Percentiles rank a stretch among this genome's conserved stretches.
phyloP scores from a whole-genome alignment of 192 early-diverging fungal genomes.

The Geranomyces michiganensis region DNA sequence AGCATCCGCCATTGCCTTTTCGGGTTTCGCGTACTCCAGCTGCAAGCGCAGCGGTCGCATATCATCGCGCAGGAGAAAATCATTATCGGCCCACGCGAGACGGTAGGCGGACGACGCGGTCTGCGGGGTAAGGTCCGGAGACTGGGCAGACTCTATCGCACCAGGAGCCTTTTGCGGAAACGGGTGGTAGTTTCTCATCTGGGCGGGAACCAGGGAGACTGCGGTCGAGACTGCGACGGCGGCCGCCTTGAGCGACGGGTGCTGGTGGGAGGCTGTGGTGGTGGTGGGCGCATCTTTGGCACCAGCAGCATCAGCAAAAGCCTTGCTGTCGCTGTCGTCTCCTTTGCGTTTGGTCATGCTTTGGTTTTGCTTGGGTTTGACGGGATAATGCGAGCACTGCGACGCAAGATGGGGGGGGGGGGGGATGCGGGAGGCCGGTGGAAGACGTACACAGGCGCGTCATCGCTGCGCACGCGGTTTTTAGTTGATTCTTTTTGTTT shows the following conservation, averaged over 20 bases:
- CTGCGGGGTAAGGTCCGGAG: conserved; percentile 18
- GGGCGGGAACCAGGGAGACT: conserved; percentile 14
- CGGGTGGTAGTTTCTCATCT: conserved; percentile 26
- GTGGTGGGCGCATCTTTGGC: too few species aligned
- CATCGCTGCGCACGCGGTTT: too few species aligned
- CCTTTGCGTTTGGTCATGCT: too few species aligned
- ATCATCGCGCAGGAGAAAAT: conserved; percentile 38
- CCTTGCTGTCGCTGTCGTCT: too few species aligned
- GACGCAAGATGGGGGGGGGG: too few species aligned
- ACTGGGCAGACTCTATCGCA: conserved; percentile 4
- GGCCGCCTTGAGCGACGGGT: not conserved
- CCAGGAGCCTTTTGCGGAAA: conserved; percentile 31
- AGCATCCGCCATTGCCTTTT: conserved; percentile 21
- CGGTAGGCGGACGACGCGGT: conserved; percentile 28
- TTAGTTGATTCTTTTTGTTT: too few species aligned
- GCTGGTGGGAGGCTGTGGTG: too few species aligned
- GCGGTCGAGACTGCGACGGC: not conserved
- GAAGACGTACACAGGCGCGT: too few species aligned
- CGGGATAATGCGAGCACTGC: too few species aligned
- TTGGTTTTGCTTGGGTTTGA: too few species aligned
- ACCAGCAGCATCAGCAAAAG: too few species aligned
- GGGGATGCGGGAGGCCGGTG: too few species aligned
- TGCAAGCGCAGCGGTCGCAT: conserved; percentile 33
- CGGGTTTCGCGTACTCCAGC: conserved; percentile 40
- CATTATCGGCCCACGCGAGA: conserved; percentile 38